phyloP scores from a whole-genome alignment of 2,329 filamentous ascomycete genomes.

The Paecilomyces niveus region DNA sequence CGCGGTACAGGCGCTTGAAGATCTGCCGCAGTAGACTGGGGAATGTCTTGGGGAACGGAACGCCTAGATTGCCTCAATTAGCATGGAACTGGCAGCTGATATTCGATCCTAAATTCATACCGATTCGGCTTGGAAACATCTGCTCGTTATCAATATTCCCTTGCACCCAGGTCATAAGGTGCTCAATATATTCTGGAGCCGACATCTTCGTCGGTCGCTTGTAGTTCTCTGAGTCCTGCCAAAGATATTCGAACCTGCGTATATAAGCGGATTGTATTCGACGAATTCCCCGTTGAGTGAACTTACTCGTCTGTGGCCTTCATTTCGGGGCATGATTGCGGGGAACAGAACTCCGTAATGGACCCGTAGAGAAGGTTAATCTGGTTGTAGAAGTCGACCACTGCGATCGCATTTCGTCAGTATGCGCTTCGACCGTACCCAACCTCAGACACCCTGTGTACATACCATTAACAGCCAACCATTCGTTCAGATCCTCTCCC shows the following conservation, averaged over 20 bases:
- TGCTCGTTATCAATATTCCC: slow-evolving; percentile 91
- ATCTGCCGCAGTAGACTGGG: slow-evolving; percentile 83
- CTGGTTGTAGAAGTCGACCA: slow-evolving; percentile 99
- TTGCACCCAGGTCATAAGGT: slow-evolving; percentile 96
- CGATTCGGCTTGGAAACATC: slow-evolving; percentile 90
- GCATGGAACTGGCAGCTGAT: background rate
- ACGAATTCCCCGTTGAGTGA: background rate
- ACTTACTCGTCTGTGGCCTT: slow-evolving; percentile 97
- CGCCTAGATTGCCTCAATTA: slow-evolving; percentile 47
- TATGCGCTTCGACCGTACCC: slow-evolving; percentile 1
- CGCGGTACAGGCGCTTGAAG: slow-evolving; percentile 97
- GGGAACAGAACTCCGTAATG: slow-evolving; percentile 98
- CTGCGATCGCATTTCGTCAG: slow-evolving; percentile 43
- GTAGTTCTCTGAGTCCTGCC: slow-evolving; percentile 92
- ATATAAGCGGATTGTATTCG: background rate
- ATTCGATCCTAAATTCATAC: slow-evolving; percentile 37
- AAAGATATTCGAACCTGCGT: slow-evolving; percentile 88
- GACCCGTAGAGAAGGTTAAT: slow-evolving; percentile 98
- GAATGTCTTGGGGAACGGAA: slow-evolving; percentile 92
- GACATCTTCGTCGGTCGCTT: slow-evolving; percentile 97
- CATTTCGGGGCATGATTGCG: slow-evolving; percentile 96
- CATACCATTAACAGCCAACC: slow-evolving; percentile 93
- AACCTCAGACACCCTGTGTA: background rate
- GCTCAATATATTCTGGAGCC: slow-evolving; percentile 94
- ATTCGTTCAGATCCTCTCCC: slow-evolving; percentile 95